Evolutionary conservation across 495 filamentous ascomycete genomes (phyloP).

Genomic region (Aspergillus incahuasiensis): DNA sequence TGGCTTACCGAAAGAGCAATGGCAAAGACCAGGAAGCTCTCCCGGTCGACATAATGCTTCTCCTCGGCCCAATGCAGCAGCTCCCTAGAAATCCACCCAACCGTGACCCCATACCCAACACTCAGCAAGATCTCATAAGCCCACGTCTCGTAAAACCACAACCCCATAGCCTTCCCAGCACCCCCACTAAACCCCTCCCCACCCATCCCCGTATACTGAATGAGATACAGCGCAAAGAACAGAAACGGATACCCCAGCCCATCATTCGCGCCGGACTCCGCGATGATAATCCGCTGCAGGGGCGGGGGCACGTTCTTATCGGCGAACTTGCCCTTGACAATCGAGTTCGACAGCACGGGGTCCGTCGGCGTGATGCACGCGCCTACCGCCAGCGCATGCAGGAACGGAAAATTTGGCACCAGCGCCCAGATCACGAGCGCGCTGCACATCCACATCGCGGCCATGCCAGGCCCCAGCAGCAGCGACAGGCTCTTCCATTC

Average conservation of each 20-base stretch:
- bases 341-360: constrained; percentile 81
- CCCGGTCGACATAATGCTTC: constrained; percentile 77
- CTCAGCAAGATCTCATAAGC: constrained; percentile 78
- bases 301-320: constrained; percentile 81
- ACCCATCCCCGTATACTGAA: constrained; percentile 64
- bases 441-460: constrained; percentile 81
- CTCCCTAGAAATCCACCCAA: constrained; percentile 79
- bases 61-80: constrained; percentile 80
- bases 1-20: constrained; percentile 72
- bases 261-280: constrained; percentile 89
- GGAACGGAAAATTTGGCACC: constrained; percentile 66
- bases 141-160: constrained; percentile 90
- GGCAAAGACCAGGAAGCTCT: constrained; percentile 87
- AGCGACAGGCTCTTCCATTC: constrained; percentile 77
- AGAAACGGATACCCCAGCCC: constrained; percentile 92
- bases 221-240: constrained; percentile 77
- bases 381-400: constrained; percentile 73
- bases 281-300: constrained; percentile 81
- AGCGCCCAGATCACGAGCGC: constrained; percentile 74
- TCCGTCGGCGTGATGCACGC: constrained; percentile 91
- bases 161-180: constrained; percentile 60
- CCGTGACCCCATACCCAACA: constrained; percentile 66
- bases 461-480: constrained; percentile 83
- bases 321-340: constrained; percentile 91
- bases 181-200: constrained; percentile 55